These are phyloP conservation scores for Leccinellum luteum DNA, from an alignment of 768 basidiomycete species.

Conservation along the genomic window DNA sequence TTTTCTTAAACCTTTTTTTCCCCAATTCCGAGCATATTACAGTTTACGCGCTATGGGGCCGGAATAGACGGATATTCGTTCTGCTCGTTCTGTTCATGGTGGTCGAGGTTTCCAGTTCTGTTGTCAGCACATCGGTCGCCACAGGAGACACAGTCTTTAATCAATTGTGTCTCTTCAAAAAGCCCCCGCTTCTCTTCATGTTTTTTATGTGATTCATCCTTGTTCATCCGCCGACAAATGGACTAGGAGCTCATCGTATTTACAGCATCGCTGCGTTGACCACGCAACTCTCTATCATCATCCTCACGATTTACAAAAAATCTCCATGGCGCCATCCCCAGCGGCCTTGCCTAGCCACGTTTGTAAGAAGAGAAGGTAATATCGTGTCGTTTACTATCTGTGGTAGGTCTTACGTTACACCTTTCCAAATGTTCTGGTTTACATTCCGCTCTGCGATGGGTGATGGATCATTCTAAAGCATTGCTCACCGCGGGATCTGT, in stretches of 20 bases:
- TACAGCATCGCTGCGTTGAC: background rate
- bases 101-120: background rate
- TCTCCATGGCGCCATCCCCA: background rate
- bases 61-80: constrained; percentile 1
- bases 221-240: background rate
- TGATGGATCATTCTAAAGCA: background rate
- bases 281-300: constrained; percentile 1
- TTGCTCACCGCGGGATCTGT: constrained; percentile 1
- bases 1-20: background rate
- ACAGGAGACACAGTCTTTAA: constrained; percentile 1
- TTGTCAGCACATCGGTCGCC: background rate
- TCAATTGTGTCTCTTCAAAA: constrained; percentile 7
- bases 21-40: background rate
- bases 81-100: constrained; percentile 4
- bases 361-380: constrained; percentile 4
- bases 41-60: constrained; percentile 8
- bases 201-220: constrained; percentile 5
- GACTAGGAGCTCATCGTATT: background rate
- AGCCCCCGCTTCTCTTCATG: background rate
- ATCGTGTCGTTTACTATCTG: background rate
- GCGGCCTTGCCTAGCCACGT: background rate
- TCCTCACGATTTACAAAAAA: constrained; percentile 6
- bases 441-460: background rate
- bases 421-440: background rate
- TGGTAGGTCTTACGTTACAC: background rate